A percentile compares a stretch with the other conserved stretches of the same genome.
Evolutionary conservation across 305 asterid genomes (phyloP).

Genomic region (Solanum hybrid): DNA sequence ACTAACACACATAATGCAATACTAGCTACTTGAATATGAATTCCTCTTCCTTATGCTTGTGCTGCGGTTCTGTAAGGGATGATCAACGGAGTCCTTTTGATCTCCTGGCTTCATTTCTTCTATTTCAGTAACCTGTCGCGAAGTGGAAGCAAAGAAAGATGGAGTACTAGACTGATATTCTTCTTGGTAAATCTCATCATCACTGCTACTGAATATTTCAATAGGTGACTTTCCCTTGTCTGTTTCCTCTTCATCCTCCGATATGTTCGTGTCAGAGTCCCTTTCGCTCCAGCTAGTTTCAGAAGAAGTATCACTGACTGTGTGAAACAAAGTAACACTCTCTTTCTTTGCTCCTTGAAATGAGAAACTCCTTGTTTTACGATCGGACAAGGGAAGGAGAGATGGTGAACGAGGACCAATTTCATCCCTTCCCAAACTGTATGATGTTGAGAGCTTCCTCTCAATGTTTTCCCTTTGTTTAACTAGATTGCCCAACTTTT

Average conservation of each 20-base stretch:
- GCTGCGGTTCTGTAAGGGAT: slow-evolving; percentile 8
- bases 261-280: slow-evolving; percentile 4
- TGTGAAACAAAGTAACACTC: slow-evolving; percentile 52
- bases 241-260: slow-evolving; percentile 16
- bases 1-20: background rate
- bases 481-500: slow-evolving; percentile 41
- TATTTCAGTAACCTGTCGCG: slow-evolving; percentile 24
- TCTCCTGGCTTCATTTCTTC: slow-evolving; percentile 22
- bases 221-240: slow-evolving; percentile 30
- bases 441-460: slow-evolving; percentile 73
- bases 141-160: slow-evolving; percentile 17
- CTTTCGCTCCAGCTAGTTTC: slow-evolving; percentile 21
- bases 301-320: slow-evolving; percentile 29
- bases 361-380: slow-evolving; percentile 46
- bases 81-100: slow-evolving; percentile 10
- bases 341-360: slow-evolving; percentile 52
- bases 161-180: slow-evolving; percentile 10
- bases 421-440: slow-evolving; percentile 72
- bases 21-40: slow-evolving; percentile 30
- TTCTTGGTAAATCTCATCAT: slow-evolving; percentile 17
- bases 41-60: slow-evolving; percentile 53
- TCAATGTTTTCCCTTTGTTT: slow-evolving; percentile 54
- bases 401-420: slow-evolving; percentile 25
- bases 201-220: slow-evolving; percentile 29
- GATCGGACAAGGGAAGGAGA: slow-evolving; percentile 44